Percentiles rank a stretch among this genome's conserved stretches.
These are phyloP conservation scores for Hypsizygus ulmarius DNA, from an alignment of 1,284 basidiomycete genomes.

Conservation along the genomic window DNA sequence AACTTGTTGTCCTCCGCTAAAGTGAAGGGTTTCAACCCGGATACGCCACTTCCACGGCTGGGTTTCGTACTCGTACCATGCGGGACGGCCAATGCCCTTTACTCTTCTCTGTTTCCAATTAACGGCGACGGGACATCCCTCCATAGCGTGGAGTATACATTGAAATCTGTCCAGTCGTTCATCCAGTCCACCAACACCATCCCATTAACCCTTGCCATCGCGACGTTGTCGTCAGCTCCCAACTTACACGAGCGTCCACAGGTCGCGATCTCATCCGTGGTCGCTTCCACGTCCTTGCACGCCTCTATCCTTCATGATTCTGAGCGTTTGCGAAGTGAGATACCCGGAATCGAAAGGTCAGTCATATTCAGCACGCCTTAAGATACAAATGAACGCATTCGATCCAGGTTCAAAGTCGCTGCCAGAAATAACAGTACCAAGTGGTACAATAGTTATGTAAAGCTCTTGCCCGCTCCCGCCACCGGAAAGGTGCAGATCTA, in stretches of 20 bases:
- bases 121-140: slow-evolving; percentile 19
- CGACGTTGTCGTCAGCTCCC: slow-evolving; percentile 42
- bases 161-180: slow-evolving; percentile 55
- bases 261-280: slow-evolving; percentile 51
- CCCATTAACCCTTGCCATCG: slow-evolving; percentile 59
- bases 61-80: slow-evolving; percentile 65
- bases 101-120: slow-evolving; percentile 59
- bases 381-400: background rate
- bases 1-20: slow-evolving; percentile 48
- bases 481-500: slow-evolving; percentile 56
- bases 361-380: slow-evolving; percentile 2
- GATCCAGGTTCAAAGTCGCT: slow-evolving; percentile 62
- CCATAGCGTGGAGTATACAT: slow-evolving; percentile 38
- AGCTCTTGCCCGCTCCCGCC: slow-evolving; percentile 46
- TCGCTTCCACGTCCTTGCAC: slow-evolving; percentile 83
- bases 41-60: slow-evolving; percentile 23
- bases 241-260: slow-evolving; percentile 22
- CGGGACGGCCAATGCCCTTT: slow-evolving; percentile 96
- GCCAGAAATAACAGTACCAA: slow-evolving; percentile 70
- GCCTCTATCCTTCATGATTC: slow-evolving; percentile 83
- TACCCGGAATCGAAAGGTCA: slow-evolving; percentile 79
- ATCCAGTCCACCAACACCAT: slow-evolving; percentile 34
- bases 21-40: slow-evolving; percentile 23
- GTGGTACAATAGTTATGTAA: slow-evolving; percentile 69
- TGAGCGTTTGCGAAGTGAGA: slow-evolving; percentile 63